A percentile compares a stretch with the other conserved stretches of the same genome.
Evolutionary conservation across 1,284 basidiomycete species (phyloP).

Genomic region (Tremellales sp.): DNA sequence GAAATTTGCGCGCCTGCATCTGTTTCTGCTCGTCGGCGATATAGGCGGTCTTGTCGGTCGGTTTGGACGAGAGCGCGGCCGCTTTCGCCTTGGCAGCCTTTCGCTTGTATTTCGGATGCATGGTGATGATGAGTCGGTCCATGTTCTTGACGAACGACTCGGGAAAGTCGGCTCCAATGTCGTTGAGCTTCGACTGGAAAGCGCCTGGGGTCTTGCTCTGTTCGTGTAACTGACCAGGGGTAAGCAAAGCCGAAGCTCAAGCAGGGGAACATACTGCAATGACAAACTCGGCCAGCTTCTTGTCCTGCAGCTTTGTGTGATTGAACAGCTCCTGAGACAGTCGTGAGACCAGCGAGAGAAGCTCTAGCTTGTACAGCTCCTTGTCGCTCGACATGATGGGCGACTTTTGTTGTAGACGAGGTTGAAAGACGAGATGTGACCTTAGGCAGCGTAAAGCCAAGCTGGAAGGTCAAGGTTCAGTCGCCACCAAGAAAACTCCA

Average conservation of each 20-base stretch:
- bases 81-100: constrained; percentile 52
- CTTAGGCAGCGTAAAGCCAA: too few relatives aligned
- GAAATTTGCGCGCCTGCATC: constrained; percentile 78
- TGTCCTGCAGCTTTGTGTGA: constrained; percentile 73
- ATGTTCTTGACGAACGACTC: constrained; percentile 87
- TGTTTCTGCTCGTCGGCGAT: constrained; percentile 59
- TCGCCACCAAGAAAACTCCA: too few relatives aligned
- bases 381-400: constrained; percentile 59
- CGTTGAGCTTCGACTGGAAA: constrained; percentile 61
- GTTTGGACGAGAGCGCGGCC: constrained; percentile 24
- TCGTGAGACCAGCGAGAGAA: constrained; percentile 80
- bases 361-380: constrained; percentile 85
- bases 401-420: too few relatives aligned
- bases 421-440: too few relatives aligned
- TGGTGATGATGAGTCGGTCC: constrained; percentile 85
- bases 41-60: constrained; percentile 40
- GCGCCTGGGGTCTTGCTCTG: constrained; percentile 59
- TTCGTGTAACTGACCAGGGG: constrained; percentile 64
- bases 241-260: background rate
- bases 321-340: constrained; percentile 89
- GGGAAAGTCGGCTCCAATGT: constrained; percentile 80
- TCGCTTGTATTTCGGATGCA: constrained; percentile 97
- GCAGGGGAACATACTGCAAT: constrained; percentile 55
- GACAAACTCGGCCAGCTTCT: constrained; percentile 90
- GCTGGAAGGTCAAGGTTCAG: too few relatives aligned